A percentile compares a stretch with the other conserved stretches of the same genome.
Conservation (phyloP, 805 yeast species). For the Wickerhamiella galacta region DNA sequence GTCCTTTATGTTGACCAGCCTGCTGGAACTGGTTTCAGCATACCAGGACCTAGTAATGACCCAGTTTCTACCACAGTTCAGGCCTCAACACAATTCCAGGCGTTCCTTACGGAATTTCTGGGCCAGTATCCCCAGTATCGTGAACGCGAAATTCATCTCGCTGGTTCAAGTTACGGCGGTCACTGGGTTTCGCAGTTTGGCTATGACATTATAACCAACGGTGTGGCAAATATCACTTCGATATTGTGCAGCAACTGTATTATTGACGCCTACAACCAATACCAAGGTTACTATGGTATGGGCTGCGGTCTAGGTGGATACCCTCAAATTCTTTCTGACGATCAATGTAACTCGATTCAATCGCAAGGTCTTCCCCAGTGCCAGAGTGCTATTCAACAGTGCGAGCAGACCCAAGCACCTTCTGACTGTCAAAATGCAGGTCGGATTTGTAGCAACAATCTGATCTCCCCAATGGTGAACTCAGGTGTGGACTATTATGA, state of each 20-base stretch:
- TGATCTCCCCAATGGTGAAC: too few relatives aligned
- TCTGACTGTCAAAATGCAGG: too few relatives aligned
- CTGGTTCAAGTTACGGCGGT: slow-evolving; percentile 77
- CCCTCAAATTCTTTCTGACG: slow-evolving; percentile 18
- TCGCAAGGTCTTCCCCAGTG: slow-evolving; percentile 7
- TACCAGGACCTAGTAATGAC: too few relatives aligned
- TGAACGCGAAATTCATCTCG: slow-evolving; percentile 45
- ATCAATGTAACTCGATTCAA: slow-evolving; percentile 8
- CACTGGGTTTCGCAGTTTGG: slow-evolving; percentile 75
- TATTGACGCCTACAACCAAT: slow-evolving; percentile 69
- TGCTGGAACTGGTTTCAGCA: slow-evolving; percentile 59
- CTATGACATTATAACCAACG: too few relatives aligned
- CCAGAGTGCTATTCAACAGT: slow-evolving; percentile 3
- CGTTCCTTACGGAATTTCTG: slow-evolving; percentile 58
- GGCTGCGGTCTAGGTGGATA: slow-evolving; percentile 81
- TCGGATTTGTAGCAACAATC: too few relatives aligned
- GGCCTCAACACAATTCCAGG: slow-evolving; percentile 63
- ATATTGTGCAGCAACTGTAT: slow-evolving; percentile 96
- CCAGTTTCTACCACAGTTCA: slow-evolving; percentile 55
- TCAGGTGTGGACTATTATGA: too few relatives aligned
- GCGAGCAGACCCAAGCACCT: too few relatives aligned
- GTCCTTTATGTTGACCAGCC: slow-evolving; percentile 74
- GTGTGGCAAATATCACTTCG: too few relatives aligned
- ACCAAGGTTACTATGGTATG: slow-evolving; percentile 74
- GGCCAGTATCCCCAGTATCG: slow-evolving; percentile 41